A percentile compares a stretch with the other conserved stretches of the same genome.
Evolutionary conservation across 1,139 yeast species (phyloP).

Genomic region (Candida dubliniensis): DNA sequence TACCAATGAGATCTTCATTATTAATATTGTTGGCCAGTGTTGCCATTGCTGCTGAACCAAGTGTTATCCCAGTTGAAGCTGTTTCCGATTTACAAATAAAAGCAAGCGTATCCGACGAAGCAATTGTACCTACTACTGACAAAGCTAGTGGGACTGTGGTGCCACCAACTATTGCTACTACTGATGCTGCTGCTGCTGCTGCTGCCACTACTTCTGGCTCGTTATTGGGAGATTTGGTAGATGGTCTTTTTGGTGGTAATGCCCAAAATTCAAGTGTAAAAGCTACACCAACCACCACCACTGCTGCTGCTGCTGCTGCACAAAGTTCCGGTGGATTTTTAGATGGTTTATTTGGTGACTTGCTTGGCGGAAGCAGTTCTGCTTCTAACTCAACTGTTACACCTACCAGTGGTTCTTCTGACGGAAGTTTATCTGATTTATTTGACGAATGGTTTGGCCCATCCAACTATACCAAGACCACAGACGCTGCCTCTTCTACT

Average conservation of each 20-base stretch:
- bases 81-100: not conserved
- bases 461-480: constrained; percentile 12
- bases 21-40: not conserved
- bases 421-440: constrained; percentile 6
- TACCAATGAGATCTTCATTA: not conserved
- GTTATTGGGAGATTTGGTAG: constrained; percentile 14
- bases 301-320: constrained; percentile 5
- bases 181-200: not conserved
- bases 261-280: constrained; percentile 8
- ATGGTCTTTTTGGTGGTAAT: constrained; percentile 14
- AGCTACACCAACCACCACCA: not conserved
- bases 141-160: constrained; percentile 1
- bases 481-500: constrained; percentile 12
- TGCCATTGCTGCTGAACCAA: not conserved
- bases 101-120: not conserved
- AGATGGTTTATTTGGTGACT: constrained; percentile 10
- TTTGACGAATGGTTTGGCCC: constrained; percentile 19
- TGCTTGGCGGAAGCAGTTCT: not conserved
- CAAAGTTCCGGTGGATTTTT: constrained; percentile 2
- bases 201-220: constrained; percentile 10
- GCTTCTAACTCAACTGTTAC: constrained; percentile 3
- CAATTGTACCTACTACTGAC: not conserved
- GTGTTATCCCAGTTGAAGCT: not conserved
- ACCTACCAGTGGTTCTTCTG: constrained; percentile 5
- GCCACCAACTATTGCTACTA: not conserved